phyloP scores from a whole-genome alignment of 1,284 basidiomycete genomes.

The Sparassis latifolia region DNA sequence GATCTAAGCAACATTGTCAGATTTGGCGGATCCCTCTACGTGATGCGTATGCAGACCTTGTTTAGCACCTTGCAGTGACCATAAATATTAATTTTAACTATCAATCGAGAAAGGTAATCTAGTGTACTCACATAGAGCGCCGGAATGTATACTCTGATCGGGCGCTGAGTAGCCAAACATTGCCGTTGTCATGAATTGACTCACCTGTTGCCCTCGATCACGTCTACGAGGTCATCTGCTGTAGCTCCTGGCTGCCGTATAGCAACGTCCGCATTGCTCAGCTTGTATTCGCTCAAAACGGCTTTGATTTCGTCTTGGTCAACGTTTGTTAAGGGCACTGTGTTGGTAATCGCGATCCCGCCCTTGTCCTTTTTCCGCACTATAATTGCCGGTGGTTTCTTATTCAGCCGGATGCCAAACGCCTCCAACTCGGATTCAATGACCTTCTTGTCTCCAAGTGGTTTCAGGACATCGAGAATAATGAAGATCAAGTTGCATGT shows the following conservation, averaged over 20 bases:
- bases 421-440: constrained; percentile 94
- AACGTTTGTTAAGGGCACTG: constrained; percentile 94
- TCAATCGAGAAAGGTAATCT: neutral
- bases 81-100: neutral
- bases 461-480: constrained; percentile 96
- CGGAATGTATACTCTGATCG: constrained; percentile 84
- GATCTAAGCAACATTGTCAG: constrained; percentile 54
- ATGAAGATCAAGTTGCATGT: constrained; percentile 99
- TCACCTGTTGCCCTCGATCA: constrained; percentile 87
- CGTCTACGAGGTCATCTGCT: constrained; percentile 96
- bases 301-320: constrained; percentile 96
- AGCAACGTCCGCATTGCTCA: constrained; percentile 88
- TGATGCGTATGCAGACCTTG: constrained; percentile 41
- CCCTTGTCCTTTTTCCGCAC: constrained; percentile 95
- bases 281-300: constrained; percentile 88
- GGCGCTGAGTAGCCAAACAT: no score
- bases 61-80: constrained; percentile 54
- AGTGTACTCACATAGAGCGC: constrained; percentile 68
- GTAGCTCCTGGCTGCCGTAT: constrained; percentile 93
- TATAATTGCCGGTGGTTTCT: constrained; percentile 85
- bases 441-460: constrained; percentile 88
- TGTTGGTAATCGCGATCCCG: constrained; percentile 90
- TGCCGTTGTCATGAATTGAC: constrained; percentile 9
- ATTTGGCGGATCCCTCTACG: no score
- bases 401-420: constrained; percentile 95